phyloP scores from a whole-genome alignment of 345 rosid genomes.

The Aethionema arabicum region DNA sequence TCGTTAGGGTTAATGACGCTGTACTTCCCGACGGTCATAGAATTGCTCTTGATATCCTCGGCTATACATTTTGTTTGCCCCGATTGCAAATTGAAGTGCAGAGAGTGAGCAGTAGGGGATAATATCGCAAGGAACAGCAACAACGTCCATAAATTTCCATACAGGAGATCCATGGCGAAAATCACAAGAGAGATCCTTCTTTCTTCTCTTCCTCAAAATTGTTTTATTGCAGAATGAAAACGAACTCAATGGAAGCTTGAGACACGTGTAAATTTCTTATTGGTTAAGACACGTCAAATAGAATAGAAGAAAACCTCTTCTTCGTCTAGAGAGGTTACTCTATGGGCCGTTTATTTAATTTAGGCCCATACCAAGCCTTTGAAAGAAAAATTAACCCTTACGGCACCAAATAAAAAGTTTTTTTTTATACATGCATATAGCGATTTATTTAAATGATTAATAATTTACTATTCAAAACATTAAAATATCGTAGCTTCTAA shows the following conservation, averaged over 20 bases:
- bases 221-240: background rate
- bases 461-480: too few species aligned
- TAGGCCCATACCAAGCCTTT: too few species aligned
- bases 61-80: conserved; percentile 84
- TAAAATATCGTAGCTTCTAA: too few species aligned
- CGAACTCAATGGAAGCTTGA: background rate
- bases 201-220: background rate
- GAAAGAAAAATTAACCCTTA: too few species aligned
- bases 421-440: too few species aligned
- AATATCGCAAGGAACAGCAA: conserved; percentile 30
- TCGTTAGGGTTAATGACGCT: conserved; percentile 65
- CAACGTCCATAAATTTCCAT: background rate
- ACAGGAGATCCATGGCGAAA: conserved; percentile 38
- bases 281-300: conserved; percentile 39
- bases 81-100: conserved; percentile 77
- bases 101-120: conserved; percentile 40
- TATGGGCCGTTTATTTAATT: too few species aligned
- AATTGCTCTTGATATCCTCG: conserved; percentile 77
- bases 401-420: too few species aligned
- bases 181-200: conserved; percentile 1
- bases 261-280: conserved; percentile 36
- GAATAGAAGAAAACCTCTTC: background rate
- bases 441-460: too few species aligned
- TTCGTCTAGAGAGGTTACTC: background rate
- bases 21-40: conserved; percentile 93